Conservation (phyloP, 73 alveolate genomes). For the Tetrahymena thermophila region DNA sequence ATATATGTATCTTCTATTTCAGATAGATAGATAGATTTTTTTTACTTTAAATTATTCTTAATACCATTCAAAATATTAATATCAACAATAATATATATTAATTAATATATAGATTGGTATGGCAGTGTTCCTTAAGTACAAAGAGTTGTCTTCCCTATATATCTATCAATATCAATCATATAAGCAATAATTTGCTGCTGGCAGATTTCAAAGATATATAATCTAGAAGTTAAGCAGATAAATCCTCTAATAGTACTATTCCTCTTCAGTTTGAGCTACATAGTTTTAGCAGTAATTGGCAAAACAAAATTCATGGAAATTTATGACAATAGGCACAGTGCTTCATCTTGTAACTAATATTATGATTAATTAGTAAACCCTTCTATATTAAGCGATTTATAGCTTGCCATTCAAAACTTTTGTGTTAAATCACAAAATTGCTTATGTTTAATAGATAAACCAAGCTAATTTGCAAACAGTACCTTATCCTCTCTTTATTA, state of each 20-base stretch:
- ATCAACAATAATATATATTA: background rate
- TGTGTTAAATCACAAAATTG: background rate
- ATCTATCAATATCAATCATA: background rate
- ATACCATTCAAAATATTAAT: background rate
- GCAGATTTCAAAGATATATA: background rate
- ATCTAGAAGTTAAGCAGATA: background rate
- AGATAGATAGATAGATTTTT: no score
- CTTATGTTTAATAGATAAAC: background rate
- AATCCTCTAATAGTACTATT: background rate
- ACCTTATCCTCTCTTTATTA: background rate
- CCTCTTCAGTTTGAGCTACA: background rate
- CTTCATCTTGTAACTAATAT: background rate
- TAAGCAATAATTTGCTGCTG: background rate
- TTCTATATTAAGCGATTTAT: background rate
- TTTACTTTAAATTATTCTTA: background rate
- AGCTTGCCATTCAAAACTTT: background rate
- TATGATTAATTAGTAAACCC: background rate
- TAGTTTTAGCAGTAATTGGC: background rate
- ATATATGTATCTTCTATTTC: no score
- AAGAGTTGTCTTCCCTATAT: background rate
- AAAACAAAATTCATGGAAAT: background rate
- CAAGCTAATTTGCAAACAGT: background rate
- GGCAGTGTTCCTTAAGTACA: background rate
- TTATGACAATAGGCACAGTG: background rate
- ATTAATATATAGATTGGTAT: background rate